Conservation (phyloP, 2,329 filamentous ascomycete species). For the Bipolaris cookei region DNA sequence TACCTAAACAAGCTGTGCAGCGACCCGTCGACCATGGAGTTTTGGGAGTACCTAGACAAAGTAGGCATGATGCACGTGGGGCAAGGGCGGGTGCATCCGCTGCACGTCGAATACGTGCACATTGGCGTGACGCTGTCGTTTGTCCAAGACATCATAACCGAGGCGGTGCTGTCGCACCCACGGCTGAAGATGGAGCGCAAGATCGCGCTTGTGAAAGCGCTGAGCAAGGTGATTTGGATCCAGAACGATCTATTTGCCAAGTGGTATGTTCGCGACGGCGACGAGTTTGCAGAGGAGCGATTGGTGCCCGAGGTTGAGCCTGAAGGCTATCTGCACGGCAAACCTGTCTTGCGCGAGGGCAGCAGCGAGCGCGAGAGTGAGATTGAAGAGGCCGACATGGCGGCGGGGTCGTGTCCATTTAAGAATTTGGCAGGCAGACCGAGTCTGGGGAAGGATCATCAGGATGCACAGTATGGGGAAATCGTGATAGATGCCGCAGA, state of each 20-base stretch:
- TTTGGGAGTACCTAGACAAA: conserved; percentile 85
- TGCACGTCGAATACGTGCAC: conserved; percentile 82
- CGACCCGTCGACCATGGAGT: conserved; percentile 75
- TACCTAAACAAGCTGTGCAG: conserved; percentile 77
- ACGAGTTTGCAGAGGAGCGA: conserved; percentile 61
- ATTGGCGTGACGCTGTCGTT: conserved; percentile 74
- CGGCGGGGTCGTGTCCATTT: conserved; percentile 39
- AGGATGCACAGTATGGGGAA: conserved; percentile 9
- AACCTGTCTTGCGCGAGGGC: conserved; percentile 39
- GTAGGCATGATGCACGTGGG: conserved; percentile 87
- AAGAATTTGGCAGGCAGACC: conserved; percentile 32
- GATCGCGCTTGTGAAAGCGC: conserved; percentile 74
- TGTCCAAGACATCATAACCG: conserved; percentile 78
- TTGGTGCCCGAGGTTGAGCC: conserved; percentile 48
- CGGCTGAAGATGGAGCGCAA: conserved; percentile 71
- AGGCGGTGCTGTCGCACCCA: conserved; percentile 76
- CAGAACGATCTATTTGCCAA: conserved; percentile 87
- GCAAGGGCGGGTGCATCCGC: conserved; percentile 70
- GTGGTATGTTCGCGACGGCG: conserved; percentile 75
- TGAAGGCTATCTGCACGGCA: conserved; percentile 48
- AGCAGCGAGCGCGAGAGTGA: conserved; percentile 40
- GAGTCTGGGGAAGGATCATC: conserved; percentile 9
- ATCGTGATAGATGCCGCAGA: conserved; percentile 18
- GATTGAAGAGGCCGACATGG: conserved; percentile 33
- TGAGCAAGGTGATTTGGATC: conserved; percentile 85